A percentile compares a stretch with the other conserved stretches of the same genome.
Evolutionary conservation across 208 protist genomes (phyloP).

Genomic region (Leishmania amazonensis): DNA sequence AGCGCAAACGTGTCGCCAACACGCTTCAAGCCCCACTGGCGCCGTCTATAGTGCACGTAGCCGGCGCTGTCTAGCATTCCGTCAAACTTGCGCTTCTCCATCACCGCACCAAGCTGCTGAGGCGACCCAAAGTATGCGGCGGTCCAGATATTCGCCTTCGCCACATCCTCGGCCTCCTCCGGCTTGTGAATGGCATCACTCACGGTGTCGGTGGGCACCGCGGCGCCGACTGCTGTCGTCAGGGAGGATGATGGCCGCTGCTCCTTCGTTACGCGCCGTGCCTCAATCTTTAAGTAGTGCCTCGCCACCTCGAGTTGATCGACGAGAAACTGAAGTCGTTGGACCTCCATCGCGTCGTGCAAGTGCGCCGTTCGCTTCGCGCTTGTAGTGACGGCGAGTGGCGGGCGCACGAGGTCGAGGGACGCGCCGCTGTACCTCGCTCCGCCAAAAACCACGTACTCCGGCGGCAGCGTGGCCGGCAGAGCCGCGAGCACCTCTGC

Average conservation of each 20-base stretch:
- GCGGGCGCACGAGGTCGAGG: constrained; percentile 22
- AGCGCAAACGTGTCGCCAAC: constrained; percentile 40
- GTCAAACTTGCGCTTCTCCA: constrained; percentile 43
- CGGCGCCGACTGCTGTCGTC: background rate
- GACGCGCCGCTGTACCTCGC: constrained; percentile 60
- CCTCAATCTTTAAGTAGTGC: constrained; percentile 62
- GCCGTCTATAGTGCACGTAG: constrained; percentile 61
- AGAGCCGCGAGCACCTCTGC: constrained; percentile 30
- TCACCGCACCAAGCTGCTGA: constrained; percentile 42
- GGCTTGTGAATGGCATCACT: constrained; percentile 7
- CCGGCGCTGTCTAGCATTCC: constrained; percentile 44
- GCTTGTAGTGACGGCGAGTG: background rate
- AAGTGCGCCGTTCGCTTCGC: constrained; percentile 8
- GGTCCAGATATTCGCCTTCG: constrained; percentile 76
- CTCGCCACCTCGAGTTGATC: constrained; percentile 80
- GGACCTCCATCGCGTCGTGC: constrained; percentile 21
- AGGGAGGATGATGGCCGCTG: background rate
- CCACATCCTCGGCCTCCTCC: constrained; percentile 29
- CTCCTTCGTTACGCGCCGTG: constrained; percentile 7
- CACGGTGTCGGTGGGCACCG: background rate
- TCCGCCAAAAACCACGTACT: constrained; percentile 81
- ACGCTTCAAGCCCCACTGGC: constrained; percentile 75
- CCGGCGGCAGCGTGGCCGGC: constrained; percentile 52
- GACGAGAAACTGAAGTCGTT: constrained; percentile 53
- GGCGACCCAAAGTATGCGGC: constrained; percentile 68